Conservation (phyloP, 164 flowering plant genomes). For the Aristolochia fimbriata region DNA sequence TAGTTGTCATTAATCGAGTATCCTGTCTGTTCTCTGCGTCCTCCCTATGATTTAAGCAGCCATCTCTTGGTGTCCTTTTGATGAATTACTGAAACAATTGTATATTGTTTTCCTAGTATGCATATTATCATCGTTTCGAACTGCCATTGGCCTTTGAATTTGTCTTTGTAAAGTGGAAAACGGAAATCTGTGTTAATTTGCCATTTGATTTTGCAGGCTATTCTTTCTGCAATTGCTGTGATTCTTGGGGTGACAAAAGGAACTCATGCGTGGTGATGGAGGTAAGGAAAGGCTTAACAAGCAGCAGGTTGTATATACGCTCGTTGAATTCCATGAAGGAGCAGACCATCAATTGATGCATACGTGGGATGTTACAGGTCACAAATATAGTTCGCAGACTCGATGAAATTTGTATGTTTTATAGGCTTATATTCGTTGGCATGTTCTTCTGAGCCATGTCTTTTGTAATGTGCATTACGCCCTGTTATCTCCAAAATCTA, state of each 20-base stretch:
- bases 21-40: neutral
- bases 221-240: slow-evolving; percentile 38
- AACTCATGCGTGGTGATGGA: slow-evolving; percentile 30
- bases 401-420: too few relatives aligned
- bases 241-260: slow-evolving; percentile 38
- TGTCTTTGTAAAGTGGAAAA: too few relatives aligned
- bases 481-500: too few relatives aligned
- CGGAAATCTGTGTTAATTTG: too few relatives aligned
- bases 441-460: too few relatives aligned
- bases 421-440: too few relatives aligned
- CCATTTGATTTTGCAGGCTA: slow-evolving; percentile 22
- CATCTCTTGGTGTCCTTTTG: neutral
- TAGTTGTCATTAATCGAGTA: neutral
- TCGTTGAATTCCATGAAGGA: too few relatives aligned
- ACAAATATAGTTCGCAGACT: neutral
- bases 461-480: too few relatives aligned
- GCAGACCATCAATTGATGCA: neutral
- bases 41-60: neutral
- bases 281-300: neutral
- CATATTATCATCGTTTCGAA: neutral
- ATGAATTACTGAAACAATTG: too few relatives aligned
- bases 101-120: too few relatives aligned
- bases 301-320: neutral
- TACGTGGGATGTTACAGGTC: neutral
- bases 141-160: neutral